Evolutionary conservation across 352 stramenopile species (phyloP).

Genomic region (Globisporangium camurandrum): DNA sequence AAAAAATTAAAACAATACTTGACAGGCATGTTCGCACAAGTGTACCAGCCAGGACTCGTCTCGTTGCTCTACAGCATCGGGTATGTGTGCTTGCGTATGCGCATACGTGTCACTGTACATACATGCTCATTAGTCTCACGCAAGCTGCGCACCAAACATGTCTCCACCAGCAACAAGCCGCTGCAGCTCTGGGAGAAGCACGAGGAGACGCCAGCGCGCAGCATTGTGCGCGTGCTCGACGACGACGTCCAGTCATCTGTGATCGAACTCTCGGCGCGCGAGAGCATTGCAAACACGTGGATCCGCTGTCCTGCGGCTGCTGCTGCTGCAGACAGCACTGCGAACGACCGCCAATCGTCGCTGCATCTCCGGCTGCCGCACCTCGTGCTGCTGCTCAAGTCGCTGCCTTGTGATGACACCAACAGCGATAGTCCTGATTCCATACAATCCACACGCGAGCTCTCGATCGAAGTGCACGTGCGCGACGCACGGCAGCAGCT

Average conservation of each 20-base stretch:
- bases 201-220: conserved; percentile 17
- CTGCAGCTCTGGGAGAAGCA: conserved; percentile 59
- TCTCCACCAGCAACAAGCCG: conserved; percentile 25
- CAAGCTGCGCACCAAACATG: too few species aligned
- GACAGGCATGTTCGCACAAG: conserved; percentile 33
- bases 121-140: background rate
- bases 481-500: conserved; percentile 22
- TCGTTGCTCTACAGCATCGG: conserved; percentile 59
- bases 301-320: conserved; percentile 28
- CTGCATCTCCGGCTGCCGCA: conserved; percentile 44
- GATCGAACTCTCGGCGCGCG: conserved; percentile 27
- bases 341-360: conserved; percentile 8
- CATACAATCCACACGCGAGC: too few species aligned
- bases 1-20: too few species aligned
- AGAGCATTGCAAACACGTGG: conserved; percentile 37
- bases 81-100: conserved; percentile 17
- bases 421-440: too few species aligned
- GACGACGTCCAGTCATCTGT: conserved; percentile 52
- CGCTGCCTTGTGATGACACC: conserved; percentile 8
- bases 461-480: conserved; percentile 42
- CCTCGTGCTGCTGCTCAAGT: conserved; percentile 42
- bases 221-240: conserved; percentile 41
- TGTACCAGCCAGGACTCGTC: conserved; percentile 43
- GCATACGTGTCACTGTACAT: background rate
- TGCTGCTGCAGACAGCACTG: background rate